Conservation (phyloP, 2,329 filamentous ascomycete genomes). For the Xylariales sp. region DNA sequence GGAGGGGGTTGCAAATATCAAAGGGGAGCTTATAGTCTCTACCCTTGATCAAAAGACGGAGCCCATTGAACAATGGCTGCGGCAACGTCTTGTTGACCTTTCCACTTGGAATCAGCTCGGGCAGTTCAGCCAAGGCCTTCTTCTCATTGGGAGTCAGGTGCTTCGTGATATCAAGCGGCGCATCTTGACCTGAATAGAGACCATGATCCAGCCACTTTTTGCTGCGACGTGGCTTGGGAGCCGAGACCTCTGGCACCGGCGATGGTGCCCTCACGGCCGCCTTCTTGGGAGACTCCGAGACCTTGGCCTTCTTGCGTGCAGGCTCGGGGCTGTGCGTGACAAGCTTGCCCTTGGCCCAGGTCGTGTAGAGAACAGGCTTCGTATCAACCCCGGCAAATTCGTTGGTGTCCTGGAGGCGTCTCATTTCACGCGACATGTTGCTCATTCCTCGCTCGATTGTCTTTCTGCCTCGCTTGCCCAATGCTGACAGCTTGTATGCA, state of each 20-base stretch:
- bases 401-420: conserved; percentile 57
- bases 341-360: conserved; percentile 63
- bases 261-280: conserved; percentile 28
- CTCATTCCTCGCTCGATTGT: conserved; percentile 42
- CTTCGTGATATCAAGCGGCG: conserved; percentile 40
- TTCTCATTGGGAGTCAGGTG: conserved; percentile 47
- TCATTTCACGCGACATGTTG: conserved; percentile 52
- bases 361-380: conserved; percentile 51
- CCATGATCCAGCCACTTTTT: conserved; percentile 82
- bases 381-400: conserved; percentile 57
- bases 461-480: conserved; percentile 59
- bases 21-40: conserved; percentile 86
- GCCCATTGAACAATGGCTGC: conserved; percentile 72
- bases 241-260: conserved; percentile 29
- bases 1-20: conserved; percentile 82
- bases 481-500: conserved; percentile 43
- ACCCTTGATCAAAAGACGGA: conserved; percentile 65
- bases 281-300: conserved; percentile 28
- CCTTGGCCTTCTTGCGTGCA: conserved; percentile 29
- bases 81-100: conserved; percentile 59
- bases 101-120: conserved; percentile 40
- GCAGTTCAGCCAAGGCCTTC: conserved; percentile 43
- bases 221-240: conserved; percentile 39
- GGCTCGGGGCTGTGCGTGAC: conserved; percentile 40
- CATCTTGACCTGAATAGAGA: conserved; percentile 78